Evolutionary conservation across 192 early-diverging fungal genomes (phyloP).

Genomic region (Podila epicladia): DNA sequence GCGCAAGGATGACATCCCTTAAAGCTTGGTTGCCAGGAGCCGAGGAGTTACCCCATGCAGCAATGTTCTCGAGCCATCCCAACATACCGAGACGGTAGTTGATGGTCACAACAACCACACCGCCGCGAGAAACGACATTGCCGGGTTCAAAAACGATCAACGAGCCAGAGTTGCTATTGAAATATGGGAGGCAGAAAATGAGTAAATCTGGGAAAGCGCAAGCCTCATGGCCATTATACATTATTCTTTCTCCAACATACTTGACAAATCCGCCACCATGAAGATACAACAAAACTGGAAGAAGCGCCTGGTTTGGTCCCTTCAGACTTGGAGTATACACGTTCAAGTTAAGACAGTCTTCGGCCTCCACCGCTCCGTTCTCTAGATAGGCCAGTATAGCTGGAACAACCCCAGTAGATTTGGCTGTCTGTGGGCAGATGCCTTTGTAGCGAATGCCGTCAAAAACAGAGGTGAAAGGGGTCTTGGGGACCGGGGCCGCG

Average conservation of each 20-base stretch:
- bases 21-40: constrained; percentile 26
- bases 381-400: background rate
- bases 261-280: constrained; percentile 64
- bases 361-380: constrained; percentile 22
- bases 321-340: constrained; percentile 52
- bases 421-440: constrained; percentile 21
- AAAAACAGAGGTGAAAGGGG: constrained; percentile 6
- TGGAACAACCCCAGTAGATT: constrained; percentile 9
- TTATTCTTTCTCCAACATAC: background rate
- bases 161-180: constrained; percentile 20
- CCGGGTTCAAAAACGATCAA: constrained; percentile 17
- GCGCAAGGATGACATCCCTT: constrained; percentile 58
- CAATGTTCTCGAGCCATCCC: constrained; percentile 43
- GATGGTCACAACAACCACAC: constrained; percentile 44
- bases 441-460: constrained; percentile 11
- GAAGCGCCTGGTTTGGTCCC: constrained; percentile 1
- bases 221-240: too few species aligned
- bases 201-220: background rate
- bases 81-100: constrained; percentile 66
- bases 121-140: constrained; percentile 11
- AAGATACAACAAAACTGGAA: constrained; percentile 69
- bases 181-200: background rate
- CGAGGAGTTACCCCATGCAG: background rate
- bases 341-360: constrained; percentile 65
- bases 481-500: constrained; percentile 44